phyloP scores from a whole-genome alignment of 2,329 filamentous ascomycete genomes.

The Pseudocercospora musae region DNA sequence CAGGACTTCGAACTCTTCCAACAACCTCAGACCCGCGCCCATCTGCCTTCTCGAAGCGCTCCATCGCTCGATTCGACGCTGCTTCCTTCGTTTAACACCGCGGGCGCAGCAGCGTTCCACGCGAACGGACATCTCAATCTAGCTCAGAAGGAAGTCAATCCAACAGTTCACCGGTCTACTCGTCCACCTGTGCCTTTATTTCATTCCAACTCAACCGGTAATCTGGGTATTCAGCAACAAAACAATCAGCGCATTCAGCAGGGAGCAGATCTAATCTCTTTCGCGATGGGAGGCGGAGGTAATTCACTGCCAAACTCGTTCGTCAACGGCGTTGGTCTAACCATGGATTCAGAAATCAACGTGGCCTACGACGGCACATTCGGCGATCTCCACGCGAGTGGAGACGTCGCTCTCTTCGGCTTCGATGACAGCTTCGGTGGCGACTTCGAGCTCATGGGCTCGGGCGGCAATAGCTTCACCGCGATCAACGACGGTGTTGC shows the following conservation, averaged over 20 bases:
- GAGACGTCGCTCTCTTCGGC: conserved; percentile 29
- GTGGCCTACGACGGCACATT: conserved; percentile 47
- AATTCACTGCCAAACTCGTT: conserved; percentile 32
- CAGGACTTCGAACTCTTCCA: conserved; percentile 78
- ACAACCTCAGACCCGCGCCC: conserved; percentile 38
- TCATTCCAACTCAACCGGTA: conserved; percentile 44
- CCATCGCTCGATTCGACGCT: conserved; percentile 52
- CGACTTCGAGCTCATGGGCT: conserved; percentile 29
- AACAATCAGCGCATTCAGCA: conserved; percentile 43
- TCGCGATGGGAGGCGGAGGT: conserved; percentile 58
- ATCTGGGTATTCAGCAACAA: conserved; percentile 21
- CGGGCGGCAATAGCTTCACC: conserved; percentile 40
- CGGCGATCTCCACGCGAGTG: conserved; percentile 40
- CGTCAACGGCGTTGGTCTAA: conserved; percentile 23
- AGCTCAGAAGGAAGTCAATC: conserved; percentile 25
- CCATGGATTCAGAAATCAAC: conserved; percentile 42
- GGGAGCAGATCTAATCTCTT: conserved; percentile 29
- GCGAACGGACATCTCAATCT: conserved; percentile 55
- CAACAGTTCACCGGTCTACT: conserved; percentile 21
- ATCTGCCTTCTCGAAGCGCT: conserved; percentile 45
- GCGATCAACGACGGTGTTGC: conserved; percentile 41
- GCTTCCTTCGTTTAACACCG: conserved; percentile 57
- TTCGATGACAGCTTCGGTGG: conserved; percentile 22
- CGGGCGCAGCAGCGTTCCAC: conserved; percentile 54
- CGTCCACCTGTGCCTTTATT: conserved; percentile 72